A percentile compares a stretch with the other conserved stretches of the same genome.
phyloP scores from a whole-genome alignment of 225 moss, liverwort and hornwort species.

The Bryum argenteum region DNA sequence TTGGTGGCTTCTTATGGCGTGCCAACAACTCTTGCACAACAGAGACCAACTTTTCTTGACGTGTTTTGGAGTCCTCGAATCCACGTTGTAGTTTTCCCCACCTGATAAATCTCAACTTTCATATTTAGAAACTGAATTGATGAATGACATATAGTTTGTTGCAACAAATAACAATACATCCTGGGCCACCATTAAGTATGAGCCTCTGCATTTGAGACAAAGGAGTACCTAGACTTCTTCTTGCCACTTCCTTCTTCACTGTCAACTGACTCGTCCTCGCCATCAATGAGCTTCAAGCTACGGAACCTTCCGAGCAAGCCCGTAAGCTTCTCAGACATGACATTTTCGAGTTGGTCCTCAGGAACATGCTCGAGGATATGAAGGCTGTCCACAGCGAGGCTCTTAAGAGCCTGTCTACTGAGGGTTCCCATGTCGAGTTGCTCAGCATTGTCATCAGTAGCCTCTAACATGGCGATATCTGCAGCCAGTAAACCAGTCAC shows the following conservation, averaged over 20 bases:
- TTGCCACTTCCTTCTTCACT: conserved; percentile 45
- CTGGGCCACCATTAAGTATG: background rate
- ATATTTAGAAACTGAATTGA: too few species aligned
- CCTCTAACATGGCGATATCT: conserved; percentile 42
- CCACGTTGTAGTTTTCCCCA: conserved; percentile 44
- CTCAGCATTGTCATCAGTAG: conserved; percentile 49
- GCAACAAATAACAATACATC: too few species aligned
- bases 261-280: conserved; percentile 37
- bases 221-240: conserved; percentile 44
- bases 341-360: conserved; percentile 39
- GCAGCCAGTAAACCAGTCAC: conserved; percentile 27
- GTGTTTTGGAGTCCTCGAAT: conserved; percentile 29
- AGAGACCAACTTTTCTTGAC: conserved; percentile 29
- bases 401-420: conserved; percentile 36
- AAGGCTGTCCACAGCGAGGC: conserved; percentile 41
- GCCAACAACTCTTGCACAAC: conserved; percentile 46
- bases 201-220: background rate
- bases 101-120: conserved; percentile 9
- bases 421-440: conserved; percentile 28
- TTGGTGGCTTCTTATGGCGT: conserved; percentile 36
- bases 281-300: conserved; percentile 32
- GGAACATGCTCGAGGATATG: conserved; percentile 46
- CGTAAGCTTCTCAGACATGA: conserved; percentile 34
- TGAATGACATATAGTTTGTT: background rate
- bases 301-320: conserved; percentile 47